Base-by-base conservation (phyloP, 257 asterid genomes). In the Jacaranda mimosifolia region DNA sequence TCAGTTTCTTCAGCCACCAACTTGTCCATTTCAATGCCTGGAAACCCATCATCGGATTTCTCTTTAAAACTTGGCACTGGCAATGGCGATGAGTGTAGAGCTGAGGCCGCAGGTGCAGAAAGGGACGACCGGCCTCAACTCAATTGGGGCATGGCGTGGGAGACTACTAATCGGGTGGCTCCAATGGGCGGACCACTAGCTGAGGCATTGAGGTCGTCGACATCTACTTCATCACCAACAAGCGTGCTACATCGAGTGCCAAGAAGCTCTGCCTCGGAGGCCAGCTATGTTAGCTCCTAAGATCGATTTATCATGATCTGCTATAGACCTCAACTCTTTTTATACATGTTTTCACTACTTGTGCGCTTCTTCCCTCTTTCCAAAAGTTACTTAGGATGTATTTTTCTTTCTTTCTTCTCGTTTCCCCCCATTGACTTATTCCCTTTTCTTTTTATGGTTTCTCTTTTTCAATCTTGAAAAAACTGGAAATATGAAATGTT, bases 121-220 rank as follows among this genome's bases (percentile, higher is more conserved):
- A 67, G 84, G 40, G 87, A 63, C 2, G 56, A 9, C 13, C 18
- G 87, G 40, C 46, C 75, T 52, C 86, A 79, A 18, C 4, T 82
- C 53, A 84, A 71, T 65, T 88, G 90, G 89, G 80, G 78, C 1
- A 73, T 77, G 36, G 12, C 80, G 0, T 86, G 95, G 94, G 93
- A 82, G 35, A 43, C 85, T 9, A 70, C 49, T 26, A 26, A 26
- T 70, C 87, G 82, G 39, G 85, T 65, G 45, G 83, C 87, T 26
- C 80, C 94, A 6, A 81, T 89, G 92, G 92, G 94, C 0, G 97
- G 96, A n/a, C 97, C 98, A 8, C 82, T 93, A 35, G 98, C 95
- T 0, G 98, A 93, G 88, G 98, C 95, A 0, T 52, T 93, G 81
- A 78, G 96, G 56, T 90, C 96, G 1, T 87, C 97, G 0, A 72